Conservation (phyloP, 169 alveolate genomes). For the Plasmodium chabaudi region DNA sequence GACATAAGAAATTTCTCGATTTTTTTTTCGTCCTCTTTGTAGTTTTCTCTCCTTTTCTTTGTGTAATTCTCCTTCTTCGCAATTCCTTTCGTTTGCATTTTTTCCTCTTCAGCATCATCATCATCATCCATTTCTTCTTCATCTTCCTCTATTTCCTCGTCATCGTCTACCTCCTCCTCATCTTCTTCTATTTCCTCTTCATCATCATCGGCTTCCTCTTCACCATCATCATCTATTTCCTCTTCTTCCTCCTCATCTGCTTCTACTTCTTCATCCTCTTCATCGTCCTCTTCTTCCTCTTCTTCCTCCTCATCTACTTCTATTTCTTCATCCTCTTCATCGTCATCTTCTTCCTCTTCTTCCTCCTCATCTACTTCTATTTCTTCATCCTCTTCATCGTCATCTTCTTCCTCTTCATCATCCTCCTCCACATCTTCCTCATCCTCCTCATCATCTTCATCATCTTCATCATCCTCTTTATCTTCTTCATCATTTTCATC, state of each 20-base stretch:
- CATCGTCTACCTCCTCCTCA: background rate
- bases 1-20: conserved; percentile 54
- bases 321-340: background rate
- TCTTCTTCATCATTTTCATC: background rate
- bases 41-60: conserved; percentile 14
- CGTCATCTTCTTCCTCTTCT: background rate
- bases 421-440: background rate
- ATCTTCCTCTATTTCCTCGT: conserved; percentile 2
- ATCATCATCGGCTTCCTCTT: background rate
- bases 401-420: background rate
- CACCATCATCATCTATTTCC: conserved; percentile 13
- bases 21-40: conserved; percentile 41
- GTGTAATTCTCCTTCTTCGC: conserved; percentile 12
- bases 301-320: background rate
- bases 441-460: background rate
- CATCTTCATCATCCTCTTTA: background rate
- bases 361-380: background rate
- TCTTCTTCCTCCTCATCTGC: conserved; percentile 35
- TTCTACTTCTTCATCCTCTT: background rate
- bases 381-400: background rate
- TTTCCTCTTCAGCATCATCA: background rate
- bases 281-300: background rate
- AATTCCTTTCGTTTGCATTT: conserved; percentile 8
- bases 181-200: background rate
- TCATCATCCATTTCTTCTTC: background rate